Evolutionary conservation across 2,329 filamentous ascomycete species (phyloP).

Genomic region (Hypomyces rosellus): DNA sequence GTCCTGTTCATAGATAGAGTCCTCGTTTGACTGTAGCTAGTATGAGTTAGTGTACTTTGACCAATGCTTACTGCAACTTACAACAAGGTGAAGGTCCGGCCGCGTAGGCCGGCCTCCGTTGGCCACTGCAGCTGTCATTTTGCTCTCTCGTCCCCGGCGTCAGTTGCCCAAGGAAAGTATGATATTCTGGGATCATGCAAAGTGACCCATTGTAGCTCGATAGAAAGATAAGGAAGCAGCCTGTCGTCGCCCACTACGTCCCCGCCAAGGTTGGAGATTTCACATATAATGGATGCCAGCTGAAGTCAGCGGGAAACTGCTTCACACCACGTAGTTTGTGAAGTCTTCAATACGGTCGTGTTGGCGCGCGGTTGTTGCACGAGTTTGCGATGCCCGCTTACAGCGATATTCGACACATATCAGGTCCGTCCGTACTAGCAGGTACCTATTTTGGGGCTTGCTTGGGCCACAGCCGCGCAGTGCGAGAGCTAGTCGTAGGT

Average conservation of each 20-base stretch:
- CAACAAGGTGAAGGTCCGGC: conserved; percentile 44
- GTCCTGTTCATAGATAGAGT: conserved; percentile 95
- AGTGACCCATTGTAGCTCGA: background rate
- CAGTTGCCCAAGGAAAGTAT: background rate
- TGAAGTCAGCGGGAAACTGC: too few relatives aligned
- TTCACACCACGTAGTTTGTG: too few relatives aligned
- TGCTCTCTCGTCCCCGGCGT: conserved; percentile 1
- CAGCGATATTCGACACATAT: conserved; percentile 7
- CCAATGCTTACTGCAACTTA: conserved; percentile 26
- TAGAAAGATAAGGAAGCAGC: background rate
- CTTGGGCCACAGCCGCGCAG: too few relatives aligned
- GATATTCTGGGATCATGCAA: conserved; percentile 1
- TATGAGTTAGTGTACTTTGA: conserved; percentile 19
- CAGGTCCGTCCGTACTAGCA: too few relatives aligned
- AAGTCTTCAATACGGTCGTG: background rate
- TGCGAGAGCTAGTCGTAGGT: too few relatives aligned
- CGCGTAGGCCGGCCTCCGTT: conserved; percentile 32
- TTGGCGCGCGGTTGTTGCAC: conserved; percentile 1
- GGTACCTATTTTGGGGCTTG: too few relatives aligned
- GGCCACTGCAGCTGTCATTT: conserved; percentile 13
- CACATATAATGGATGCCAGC: background rate
- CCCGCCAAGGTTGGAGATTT: background rate
- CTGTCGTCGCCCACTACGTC: background rate
- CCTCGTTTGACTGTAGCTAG: conserved; percentile 64
- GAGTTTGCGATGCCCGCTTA: conserved; percentile 7